These are phyloP conservation scores for Actinomortierella ambigua DNA, from an alignment of 371 early-diverging fungal species.

Conservation along the genomic window DNA sequence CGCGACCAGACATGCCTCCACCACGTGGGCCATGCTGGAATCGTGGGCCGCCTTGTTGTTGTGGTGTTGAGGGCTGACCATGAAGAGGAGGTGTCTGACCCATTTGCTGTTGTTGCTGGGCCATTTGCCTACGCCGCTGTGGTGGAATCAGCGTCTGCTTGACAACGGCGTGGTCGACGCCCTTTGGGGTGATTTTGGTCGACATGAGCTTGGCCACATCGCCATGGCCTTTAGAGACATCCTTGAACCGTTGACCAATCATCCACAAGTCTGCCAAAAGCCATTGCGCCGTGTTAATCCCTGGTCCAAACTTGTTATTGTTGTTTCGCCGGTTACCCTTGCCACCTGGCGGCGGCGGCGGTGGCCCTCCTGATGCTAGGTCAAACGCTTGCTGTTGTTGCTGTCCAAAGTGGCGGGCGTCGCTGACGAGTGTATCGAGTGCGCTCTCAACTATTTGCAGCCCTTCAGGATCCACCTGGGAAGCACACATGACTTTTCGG, in stretches of 20 bases:
- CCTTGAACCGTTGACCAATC: conserved; percentile 45
- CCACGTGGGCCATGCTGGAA: conserved; percentile 6
- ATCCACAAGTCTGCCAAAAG: conserved; percentile 38
- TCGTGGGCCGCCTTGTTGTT: conserved; percentile 11
- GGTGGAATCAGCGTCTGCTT: conserved; percentile 60
- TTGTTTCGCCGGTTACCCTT: not conserved
- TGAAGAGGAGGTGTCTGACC: too few relatives aligned
- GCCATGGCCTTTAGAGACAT: conserved; percentile 24
- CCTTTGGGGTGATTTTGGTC: conserved; percentile 33
- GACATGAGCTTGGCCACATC: conserved; percentile 35
- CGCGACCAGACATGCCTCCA: conserved; percentile 10
- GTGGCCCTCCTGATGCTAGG: not conserved
- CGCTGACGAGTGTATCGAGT: conserved; percentile 22
- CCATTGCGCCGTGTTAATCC: conserved; percentile 22
- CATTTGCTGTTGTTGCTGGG: not conserved
- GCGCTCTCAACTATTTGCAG: conserved; percentile 8
- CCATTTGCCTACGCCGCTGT: conserved; percentile 10
- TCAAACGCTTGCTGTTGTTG: conserved; percentile 11
- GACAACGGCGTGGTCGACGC: conserved; percentile 85
- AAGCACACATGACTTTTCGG: conserved; percentile 19
- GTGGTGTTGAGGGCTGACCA: not conserved
- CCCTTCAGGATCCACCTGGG: conserved; percentile 4
- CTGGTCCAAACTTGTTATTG: conserved; percentile 3
- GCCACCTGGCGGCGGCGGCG: not conserved
- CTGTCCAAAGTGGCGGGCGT: conserved; percentile 21